A percentile compares a stretch with the other conserved stretches of the same genome.
phyloP scores from a whole-genome alignment of 345 rosid species.

The Luvunga scandens region DNA sequence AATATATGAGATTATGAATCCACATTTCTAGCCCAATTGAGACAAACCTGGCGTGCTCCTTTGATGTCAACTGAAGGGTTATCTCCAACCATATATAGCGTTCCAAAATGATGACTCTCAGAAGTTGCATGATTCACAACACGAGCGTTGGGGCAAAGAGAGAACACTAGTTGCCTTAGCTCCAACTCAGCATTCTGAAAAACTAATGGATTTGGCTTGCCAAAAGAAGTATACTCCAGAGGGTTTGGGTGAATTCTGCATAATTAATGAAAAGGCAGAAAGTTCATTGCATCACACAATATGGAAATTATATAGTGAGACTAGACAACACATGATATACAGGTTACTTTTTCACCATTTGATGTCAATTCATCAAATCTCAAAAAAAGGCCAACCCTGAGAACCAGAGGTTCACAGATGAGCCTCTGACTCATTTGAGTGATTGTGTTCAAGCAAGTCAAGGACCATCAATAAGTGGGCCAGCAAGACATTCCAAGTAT shows the following conservation, averaged over 20 bases:
- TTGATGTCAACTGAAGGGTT: conserved; percentile 76
- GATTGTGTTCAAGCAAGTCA: not conserved
- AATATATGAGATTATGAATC: not conserved
- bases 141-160: conserved; percentile 14
- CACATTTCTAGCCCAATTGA: not conserved
- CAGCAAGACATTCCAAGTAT: not conserved
- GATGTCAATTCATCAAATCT: not conserved
- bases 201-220: conserved; percentile 79
- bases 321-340: not conserved
- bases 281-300: not conserved
- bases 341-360: not conserved
- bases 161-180: conserved; percentile 44
- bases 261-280: not conserved
- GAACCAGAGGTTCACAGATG: not conserved
- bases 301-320: not conserved
- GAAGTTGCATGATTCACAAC: conserved; percentile 9
- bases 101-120: conserved; percentile 42
- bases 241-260: conserved; percentile 57
- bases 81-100: conserved; percentile 81
- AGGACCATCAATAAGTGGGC: not conserved
- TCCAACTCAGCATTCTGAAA: conserved; percentile 65
- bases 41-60: conserved; percentile 64
- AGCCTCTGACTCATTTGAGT: not conserved
- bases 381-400: not conserved
- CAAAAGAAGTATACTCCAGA: conserved; percentile 60